phyloP scores from a whole-genome alignment of 495 filamentous ascomycete genomes.

The Ascodesmis nigricans region DNA sequence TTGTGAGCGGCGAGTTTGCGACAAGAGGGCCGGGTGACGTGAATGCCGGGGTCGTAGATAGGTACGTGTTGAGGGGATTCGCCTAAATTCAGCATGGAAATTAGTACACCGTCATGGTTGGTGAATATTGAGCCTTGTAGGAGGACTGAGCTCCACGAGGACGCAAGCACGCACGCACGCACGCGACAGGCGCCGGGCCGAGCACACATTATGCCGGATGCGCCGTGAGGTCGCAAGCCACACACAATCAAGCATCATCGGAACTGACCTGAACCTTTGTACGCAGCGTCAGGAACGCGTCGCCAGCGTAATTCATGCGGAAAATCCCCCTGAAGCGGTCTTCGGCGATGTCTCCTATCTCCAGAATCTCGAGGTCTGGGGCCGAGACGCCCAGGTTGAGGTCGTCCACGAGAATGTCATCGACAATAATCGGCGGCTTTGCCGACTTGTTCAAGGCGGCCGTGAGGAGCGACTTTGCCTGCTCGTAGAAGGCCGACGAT shows the following conservation, averaged over 20 bases:
- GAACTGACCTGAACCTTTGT: conserved; percentile 80
- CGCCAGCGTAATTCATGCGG: conserved; percentile 92
- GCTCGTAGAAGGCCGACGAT: conserved; percentile 45
- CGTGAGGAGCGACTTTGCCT: conserved; percentile 83
- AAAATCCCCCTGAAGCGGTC: conserved; percentile 96
- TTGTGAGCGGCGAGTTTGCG: conserved; percentile 78
- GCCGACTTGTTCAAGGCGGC: conserved; percentile 92
- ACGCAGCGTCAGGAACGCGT: conserved; percentile 81
- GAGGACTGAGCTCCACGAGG: too few species aligned
- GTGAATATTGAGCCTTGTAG: too few species aligned
- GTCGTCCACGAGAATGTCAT: conserved; percentile 96
- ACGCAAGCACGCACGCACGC: too few species aligned
- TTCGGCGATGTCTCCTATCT: conserved; percentile 91
- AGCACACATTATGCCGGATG: too few species aligned
- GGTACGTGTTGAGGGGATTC: conserved; percentile 88
- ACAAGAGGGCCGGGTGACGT: conserved; percentile 85
- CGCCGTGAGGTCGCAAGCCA: conserved; percentile 19
- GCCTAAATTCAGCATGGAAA: conserved; percentile 29
- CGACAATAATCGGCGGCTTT: conserved; percentile 96
- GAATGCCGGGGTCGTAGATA: conserved; percentile 74
- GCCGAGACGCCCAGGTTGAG: conserved; percentile 84
- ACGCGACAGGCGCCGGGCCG: too few species aligned
- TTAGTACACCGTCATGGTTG: too few species aligned
- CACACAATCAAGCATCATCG: conserved; percentile 21
- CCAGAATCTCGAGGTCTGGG: conserved; percentile 82